Base-by-base conservation (phyloP, 1,284 basidiomycete species). In the Trichosporon coremiiforme region DNA sequence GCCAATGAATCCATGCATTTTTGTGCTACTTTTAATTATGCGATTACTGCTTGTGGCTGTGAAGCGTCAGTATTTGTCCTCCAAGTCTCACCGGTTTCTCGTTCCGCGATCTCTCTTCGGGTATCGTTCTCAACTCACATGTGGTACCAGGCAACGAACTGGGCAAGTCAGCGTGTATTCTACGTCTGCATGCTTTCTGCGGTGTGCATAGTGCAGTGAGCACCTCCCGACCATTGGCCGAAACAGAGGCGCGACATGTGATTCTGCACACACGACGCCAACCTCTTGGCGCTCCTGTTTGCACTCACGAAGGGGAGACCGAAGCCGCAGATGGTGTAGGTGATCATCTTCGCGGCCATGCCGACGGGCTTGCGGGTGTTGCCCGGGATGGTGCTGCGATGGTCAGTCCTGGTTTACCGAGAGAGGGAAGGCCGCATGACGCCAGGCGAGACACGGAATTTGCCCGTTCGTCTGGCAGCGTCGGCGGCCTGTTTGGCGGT, bases 351-450 rank as follows among this genome's bases (percentile, higher is more conserved):
- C 72, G 62, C 47, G n/a, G 74, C 80, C 70, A 82, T 74, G 69
- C 71, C 74, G 65, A 67, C 62, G 73, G 78, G 78, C 79, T 78
- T 81, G 67, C 67, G 76, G 70, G 79, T 76, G 47, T 70, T 70
- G 68, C 75, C 77, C 66, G 81, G 81, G 71, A 82, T 72, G 66
- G 80, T 74, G 77, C 81, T 82, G 67, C 29, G 12, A 9, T 17
- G 53, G n/a, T 31, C 8, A 68, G 64, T 25, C 3, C 20, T 13
- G 20, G 35, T 20, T 4, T 12, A 3, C n/a, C 29, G 29, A 31
- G 20, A 10, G 53, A 13, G 10, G 10, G n/a, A 55, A 13, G 53
- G 53, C 53, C 13, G 25, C n/a, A 29, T 57, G 29, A 29, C 55
- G 55, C 25, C 4, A 25, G 29, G 3, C 22, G 29, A 57, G 50